Base-by-base conservation (phyloP, 2,329 filamentous ascomycete genomes). In the Cladosporium sp. region DNA sequence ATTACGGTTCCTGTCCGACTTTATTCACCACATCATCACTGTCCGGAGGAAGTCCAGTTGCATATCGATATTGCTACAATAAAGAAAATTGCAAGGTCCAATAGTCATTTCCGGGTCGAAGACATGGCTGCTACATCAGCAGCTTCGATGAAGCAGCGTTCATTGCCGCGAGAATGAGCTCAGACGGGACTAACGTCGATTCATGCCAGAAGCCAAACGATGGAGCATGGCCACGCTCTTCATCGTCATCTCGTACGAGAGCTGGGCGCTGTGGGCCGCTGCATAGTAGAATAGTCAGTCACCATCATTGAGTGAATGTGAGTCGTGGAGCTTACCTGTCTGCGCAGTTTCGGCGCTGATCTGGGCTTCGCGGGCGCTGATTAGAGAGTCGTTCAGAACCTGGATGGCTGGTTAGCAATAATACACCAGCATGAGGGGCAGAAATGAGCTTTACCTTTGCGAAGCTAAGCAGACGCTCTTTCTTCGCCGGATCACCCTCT, bases 141-240 rank as follows among this genome's bases (percentile, higher is more conserved):
- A 47, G 41, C n/a, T 47, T 47, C 7, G 52, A 21, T 21, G 30
- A 30, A 21, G 52, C 15, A 55, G 51, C 51, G 8, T 12, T 55
- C 18, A 55, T 55, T 32, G 30, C 52, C 52, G 52, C 52, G 21
- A n/a, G 32, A 21, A 24, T 36, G 55, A 52, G 21, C 59, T 51
- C 18, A 38, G 38, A 59, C 57, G 57, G 44, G 26, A 59, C 44
- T 52, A 62, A 38, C 47, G 55, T n/a, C 64, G 44, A n/a, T 65
- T 65, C 55, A 65, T 65, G 21, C 64, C 52, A 55, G 57, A 41
- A 24, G 57, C 64, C 55, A 65, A 34, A 26, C 64, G 21, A 66
- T 80, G 66, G 70, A 71, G 47, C 69, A 73, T 72, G 15, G 70
- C 68, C 8, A 74, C 61, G n/a, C 66, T 69, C 66, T 70, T 69